phyloP scores from a whole-genome alignment of 768 basidiomycete species.

The Lactarius akahatsu region DNA sequence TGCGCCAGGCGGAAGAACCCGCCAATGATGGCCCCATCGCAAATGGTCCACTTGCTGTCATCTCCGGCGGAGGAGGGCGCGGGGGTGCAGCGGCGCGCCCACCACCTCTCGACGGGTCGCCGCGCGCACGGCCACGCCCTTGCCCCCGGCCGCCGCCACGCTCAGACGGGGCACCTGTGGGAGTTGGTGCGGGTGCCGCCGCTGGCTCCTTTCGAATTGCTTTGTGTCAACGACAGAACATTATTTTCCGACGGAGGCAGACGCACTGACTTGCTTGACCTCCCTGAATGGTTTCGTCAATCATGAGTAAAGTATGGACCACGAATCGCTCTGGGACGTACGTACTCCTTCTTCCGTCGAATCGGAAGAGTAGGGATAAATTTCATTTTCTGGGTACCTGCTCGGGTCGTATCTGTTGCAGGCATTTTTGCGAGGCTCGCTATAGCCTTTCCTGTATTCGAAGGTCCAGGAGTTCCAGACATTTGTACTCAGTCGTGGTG shows the following conservation, averaged over 20 bases:
- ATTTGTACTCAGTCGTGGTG: slow-evolving; percentile 13
- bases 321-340: slow-evolving; percentile 43
- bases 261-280: slow-evolving; percentile 49
- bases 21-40: slow-evolving; percentile 80
- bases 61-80: slow-evolving; percentile 57
- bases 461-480: slow-evolving; percentile 30
- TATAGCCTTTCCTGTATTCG: slow-evolving; percentile 57
- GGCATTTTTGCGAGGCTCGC: slow-evolving; percentile 71
- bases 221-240: slow-evolving; percentile 1
- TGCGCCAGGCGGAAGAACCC: slow-evolving; percentile 53
- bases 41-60: slow-evolving; percentile 86
- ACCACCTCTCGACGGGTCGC: slow-evolving; percentile 55
- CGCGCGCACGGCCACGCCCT: slow-evolving; percentile 40
- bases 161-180: slow-evolving; percentile 39
- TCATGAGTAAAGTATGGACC: slow-evolving; percentile 28
- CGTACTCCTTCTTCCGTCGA: slow-evolving; percentile 80
- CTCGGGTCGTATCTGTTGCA: slow-evolving; percentile 61
- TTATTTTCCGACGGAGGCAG: not conserved
- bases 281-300: slow-evolving; percentile 44
- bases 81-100: slow-evolving; percentile 38
- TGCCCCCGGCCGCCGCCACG: slow-evolving; percentile 51
- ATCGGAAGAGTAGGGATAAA: slow-evolving; percentile 75
- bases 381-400: slow-evolving; percentile 74
- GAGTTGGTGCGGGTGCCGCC: slow-evolving; percentile 33
- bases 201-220: slow-evolving; percentile 51